Evolutionary conservation across 2,329 filamentous ascomycete genomes (phyloP).

Genomic region (Blastomyces gilchristii): DNA sequence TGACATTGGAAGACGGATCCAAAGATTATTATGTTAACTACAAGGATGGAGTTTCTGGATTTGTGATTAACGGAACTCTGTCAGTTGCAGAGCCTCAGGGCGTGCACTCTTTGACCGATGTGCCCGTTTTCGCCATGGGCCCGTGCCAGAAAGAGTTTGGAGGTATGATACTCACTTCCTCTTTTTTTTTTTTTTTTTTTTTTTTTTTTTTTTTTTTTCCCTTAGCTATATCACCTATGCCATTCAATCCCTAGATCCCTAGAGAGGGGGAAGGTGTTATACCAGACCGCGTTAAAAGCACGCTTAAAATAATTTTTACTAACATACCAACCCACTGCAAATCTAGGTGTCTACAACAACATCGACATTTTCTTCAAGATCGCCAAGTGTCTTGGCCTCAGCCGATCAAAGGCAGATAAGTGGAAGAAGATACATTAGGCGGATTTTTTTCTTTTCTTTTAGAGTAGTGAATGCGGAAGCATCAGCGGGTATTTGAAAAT

Average conservation of each 20-base stretch:
- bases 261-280: neutral
- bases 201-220: no score
- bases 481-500: neutral
- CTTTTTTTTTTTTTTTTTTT: neutral
- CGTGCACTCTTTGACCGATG: constrained; percentile 67
- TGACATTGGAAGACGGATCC: constrained; percentile 41
- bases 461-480: neutral
- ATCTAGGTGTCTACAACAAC: constrained; percentile 29
- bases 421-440: neutral
- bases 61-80: constrained; percentile 66
- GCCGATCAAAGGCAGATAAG: neutral
- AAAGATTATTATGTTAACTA: constrained; percentile 58
- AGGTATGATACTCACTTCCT: constrained; percentile 36
- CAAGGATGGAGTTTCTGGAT: constrained; percentile 54
- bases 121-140: constrained; percentile 66
- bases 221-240: neutral
- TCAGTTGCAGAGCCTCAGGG: constrained; percentile 54
- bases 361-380: constrained; percentile 35
- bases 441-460: neutral
- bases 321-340: neutral
- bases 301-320: neutral
- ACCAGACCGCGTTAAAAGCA: neutral
- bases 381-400: constrained; percentile 31
- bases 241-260: neutral
- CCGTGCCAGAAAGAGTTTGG: constrained; percentile 70